phyloP scores from a whole-genome alignment of 176 grass and related monocot genomes.

The Eremochloa ophiuroides region DNA sequence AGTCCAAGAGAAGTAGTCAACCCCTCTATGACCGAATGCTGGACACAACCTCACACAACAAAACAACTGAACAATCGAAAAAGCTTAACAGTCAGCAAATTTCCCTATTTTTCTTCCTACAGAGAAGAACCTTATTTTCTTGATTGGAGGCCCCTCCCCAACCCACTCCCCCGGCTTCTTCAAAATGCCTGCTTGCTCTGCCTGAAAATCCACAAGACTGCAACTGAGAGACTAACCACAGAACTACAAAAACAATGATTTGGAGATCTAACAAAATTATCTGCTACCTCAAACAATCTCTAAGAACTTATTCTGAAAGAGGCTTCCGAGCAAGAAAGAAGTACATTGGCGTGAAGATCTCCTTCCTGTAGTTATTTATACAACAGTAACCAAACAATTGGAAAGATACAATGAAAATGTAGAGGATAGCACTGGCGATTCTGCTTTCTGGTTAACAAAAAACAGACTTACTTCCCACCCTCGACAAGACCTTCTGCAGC shows the following conservation, averaged over 20 bases:
- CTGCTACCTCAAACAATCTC: conserved; percentile 28
- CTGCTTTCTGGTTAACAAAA: conserved; percentile 7
- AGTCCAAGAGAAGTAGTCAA: neutral
- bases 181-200: neutral
- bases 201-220: neutral
- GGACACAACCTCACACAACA: neutral
- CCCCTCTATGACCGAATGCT: too few relatives aligned
- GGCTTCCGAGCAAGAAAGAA: conserved; percentile 85
- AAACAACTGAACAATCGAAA: neutral
- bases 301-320: conserved; percentile 42
- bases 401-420: neutral
- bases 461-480: conserved; percentile 80
- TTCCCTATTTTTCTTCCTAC: neutral
- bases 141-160: neutral
- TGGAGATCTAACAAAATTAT: neutral
- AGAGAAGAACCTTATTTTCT: neutral
- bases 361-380: conserved; percentile 57
- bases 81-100: neutral
- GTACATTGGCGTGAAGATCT: conserved; percentile 91
- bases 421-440: neutral
- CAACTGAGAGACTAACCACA: neutral
- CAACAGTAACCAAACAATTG: conserved; percentile 14
- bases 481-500: conserved; percentile 84
- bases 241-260: neutral
- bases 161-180: neutral